phyloP scores from a whole-genome alignment of 2,329 filamentous ascomycete species.

The Tolypocladium pustulatum region DNA sequence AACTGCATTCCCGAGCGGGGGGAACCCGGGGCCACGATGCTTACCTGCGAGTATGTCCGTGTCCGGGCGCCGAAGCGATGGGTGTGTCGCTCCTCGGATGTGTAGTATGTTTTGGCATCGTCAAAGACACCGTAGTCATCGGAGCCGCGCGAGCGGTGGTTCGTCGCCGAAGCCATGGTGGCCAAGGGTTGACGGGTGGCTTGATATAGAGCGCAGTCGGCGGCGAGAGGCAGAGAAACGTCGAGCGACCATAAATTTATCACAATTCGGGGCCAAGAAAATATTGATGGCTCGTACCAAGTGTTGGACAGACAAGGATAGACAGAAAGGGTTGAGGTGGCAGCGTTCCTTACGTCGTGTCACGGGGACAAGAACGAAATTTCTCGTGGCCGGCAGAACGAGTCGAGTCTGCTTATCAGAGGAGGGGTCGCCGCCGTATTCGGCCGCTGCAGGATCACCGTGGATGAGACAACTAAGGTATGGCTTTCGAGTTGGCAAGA shows the following conservation, averaged over 20 bases:
- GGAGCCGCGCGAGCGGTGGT: slow-evolving; percentile 23
- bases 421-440: neutral
- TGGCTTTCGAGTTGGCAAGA: neutral
- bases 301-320: neutral
- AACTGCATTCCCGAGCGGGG: neutral
- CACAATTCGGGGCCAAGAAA: neutral
- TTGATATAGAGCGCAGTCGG: neutral
- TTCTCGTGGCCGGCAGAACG: neutral
- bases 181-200: neutral
- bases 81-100: slow-evolving; percentile 42
- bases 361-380: neutral
- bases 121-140: slow-evolving; percentile 42
- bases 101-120: slow-evolving; percentile 49
- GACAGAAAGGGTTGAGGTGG: neutral
- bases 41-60: slow-evolving; percentile 46
- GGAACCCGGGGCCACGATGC: slow-evolving; percentile 1
- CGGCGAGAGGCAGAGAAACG: neutral
- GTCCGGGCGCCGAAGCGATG: slow-evolving; percentile 39
- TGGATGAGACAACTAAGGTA: no score
- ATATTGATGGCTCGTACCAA: neutral
- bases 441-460: neutral
- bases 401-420: neutral
- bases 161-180: slow-evolving; percentile 16
- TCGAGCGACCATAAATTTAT: neutral
- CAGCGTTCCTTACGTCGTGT: neutral